Percentiles rank a stretch among this genome's conserved stretches.
Evolutionary conservation across 441 rosid species (phyloP).

Genomic region (Euphorbia celastroides): DNA sequence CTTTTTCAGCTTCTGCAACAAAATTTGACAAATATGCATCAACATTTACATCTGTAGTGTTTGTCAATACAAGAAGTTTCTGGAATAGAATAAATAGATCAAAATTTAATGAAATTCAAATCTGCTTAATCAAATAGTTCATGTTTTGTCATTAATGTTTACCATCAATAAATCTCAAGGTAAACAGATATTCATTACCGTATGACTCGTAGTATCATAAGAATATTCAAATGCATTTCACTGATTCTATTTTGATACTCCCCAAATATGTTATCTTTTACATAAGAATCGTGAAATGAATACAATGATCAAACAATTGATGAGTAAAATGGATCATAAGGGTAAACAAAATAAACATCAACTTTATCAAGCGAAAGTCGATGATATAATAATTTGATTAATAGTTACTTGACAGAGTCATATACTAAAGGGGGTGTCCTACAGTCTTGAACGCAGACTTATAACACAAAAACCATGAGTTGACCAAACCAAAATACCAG

Average conservation of each 20-base stretch:
- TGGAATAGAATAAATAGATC: neutral
- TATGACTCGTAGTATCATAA: neutral
- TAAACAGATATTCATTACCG: neutral
- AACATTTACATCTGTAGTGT: neutral
- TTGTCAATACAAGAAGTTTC: neutral
- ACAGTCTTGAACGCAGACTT: neutral
- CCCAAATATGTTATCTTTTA: neutral
- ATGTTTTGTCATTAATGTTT: neutral
- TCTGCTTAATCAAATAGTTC: neutral
- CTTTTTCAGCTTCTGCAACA: conserved; percentile 81
- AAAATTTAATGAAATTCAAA: neutral
- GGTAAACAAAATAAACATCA: neutral
- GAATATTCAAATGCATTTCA: neutral
- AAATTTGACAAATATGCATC: conserved; percentile 13
- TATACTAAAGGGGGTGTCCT: neutral
- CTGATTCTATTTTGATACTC: neutral
- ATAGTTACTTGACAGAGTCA: neutral
- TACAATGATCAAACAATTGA: neutral
- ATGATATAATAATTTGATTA: neutral
- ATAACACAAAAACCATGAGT: neutral
- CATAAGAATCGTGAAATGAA: neutral
- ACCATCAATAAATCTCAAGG: neutral
- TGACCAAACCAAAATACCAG: neutral
- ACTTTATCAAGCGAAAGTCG: neutral
- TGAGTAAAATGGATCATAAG: neutral